A percentile compares a stretch with the other conserved stretches of the same genome.
Conservation (phyloP, 169 alveolate genomes). For the Plasmodium berghei region DNA sequence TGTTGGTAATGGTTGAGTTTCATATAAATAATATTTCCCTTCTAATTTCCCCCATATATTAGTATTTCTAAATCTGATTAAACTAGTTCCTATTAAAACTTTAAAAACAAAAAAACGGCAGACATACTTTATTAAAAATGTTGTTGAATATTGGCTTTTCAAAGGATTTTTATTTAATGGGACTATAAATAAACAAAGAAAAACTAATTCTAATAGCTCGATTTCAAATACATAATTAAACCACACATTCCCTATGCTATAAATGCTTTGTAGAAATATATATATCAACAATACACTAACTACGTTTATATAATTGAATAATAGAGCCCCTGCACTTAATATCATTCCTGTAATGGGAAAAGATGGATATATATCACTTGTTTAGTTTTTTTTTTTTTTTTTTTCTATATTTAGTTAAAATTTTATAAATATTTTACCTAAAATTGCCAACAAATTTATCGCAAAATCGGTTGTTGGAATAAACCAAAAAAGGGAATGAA, state of each 20-base stretch:
- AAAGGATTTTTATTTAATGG: constrained; percentile 20
- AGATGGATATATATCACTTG: background rate
- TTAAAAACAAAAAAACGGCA: constrained; percentile 54
- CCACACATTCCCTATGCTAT: constrained; percentile 63
- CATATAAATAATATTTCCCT: constrained; percentile 58
- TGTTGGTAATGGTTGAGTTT: constrained; percentile 59
- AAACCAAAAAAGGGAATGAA: constrained; percentile 62
- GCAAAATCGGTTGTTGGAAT: constrained; percentile 22
- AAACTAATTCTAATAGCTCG: constrained; percentile 31
- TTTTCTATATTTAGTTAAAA: background rate
- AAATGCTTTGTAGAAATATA: constrained; percentile 26
- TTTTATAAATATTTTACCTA: constrained; percentile 12
- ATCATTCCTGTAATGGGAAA: constrained; percentile 15
- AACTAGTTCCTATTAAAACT: constrained; percentile 46
- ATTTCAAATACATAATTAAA: constrained; percentile 35
- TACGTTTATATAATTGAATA: constrained; percentile 11
- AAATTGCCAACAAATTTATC: constrained; percentile 13
- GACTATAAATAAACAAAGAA: constrained; percentile 17
- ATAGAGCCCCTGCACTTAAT: background rate
- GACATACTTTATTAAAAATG: constrained; percentile 11
- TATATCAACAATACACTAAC: constrained; percentile 17
- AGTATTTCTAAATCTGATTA: constrained; percentile 31
- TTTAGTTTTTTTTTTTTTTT: background rate
- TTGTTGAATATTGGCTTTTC: constrained; percentile 16
- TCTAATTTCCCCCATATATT: constrained; percentile 43